Base-by-base conservation (phyloP, 495 filamentous ascomycete species). In the Penicillium bialowiezense region DNA sequence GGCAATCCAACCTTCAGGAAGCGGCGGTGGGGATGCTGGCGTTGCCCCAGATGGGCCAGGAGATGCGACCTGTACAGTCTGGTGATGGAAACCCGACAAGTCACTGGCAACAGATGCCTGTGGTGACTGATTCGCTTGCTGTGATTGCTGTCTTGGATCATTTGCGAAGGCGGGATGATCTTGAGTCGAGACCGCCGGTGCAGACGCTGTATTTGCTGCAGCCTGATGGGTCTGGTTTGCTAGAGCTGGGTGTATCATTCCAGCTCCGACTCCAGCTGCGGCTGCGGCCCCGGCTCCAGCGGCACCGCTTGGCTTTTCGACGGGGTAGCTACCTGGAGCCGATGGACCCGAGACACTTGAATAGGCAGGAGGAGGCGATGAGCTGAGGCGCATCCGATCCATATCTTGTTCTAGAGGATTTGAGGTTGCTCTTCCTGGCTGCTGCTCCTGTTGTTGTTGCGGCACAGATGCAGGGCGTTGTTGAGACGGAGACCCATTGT, bases 1-100 rank as follows among this genome's bases (percentile, higher is more conserved):
- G 10, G 95, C 91, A 63, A 97, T 97, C 93, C 93, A 98, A 8
- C 95, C 93, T 63, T 97, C 95, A 12, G 93, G 93, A 9, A 98
- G 77, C 10, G 91, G 93, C 6, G 93, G 95, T 8, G 91, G 93
- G 20, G 88, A 90, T 21, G 84, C 79, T 21, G 88, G 88, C 8
- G 86, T 83, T 28, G 84, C 73, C 5, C 77, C 79, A 10, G 76
- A 67, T 3, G 83, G 72, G 3, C 74, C 72, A n/a, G 82, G 74
- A 17, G 76, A 71, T 21, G 69, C 37, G 7, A 59, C 44, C 8
- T 58, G 51, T 12, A 43, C 23, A 12, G 40, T 51, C 38, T 59
- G 61, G 56, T 73, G 76, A 32, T 67, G 61, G 36, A 47, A 55
- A 14, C 54, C 52, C 13, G 61, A 57, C n/a, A 65, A 63, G 38